A percentile compares a stretch with the other conserved stretches of the same genome.
These are phyloP conservation scores for Bruguiera sexangula DNA, from an alignment of 345 rosid genomes.

Conservation along the genomic window DNA sequence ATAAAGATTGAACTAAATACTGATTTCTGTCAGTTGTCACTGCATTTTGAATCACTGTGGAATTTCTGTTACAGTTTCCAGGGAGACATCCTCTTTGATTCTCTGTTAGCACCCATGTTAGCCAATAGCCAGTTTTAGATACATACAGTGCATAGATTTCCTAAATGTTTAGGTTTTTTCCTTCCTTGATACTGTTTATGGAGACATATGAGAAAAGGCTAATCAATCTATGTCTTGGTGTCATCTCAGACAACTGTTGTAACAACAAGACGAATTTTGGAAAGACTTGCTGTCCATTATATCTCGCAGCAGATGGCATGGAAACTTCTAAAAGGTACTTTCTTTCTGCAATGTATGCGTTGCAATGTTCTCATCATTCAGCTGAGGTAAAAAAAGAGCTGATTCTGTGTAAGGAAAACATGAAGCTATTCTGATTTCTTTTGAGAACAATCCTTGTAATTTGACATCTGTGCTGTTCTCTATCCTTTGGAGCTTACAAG, in stretches of 20 bases:
- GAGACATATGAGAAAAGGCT: background rate
- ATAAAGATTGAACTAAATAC: background rate
- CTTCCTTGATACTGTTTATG: background rate
- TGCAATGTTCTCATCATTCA: background rate
- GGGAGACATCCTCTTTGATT: no score
- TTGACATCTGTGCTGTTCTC: background rate
- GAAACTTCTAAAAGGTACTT: conserved; percentile 93
- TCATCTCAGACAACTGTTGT: conserved; percentile 70
- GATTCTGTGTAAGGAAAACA: background rate
- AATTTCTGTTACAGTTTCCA: no score
- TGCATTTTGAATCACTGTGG: no score
- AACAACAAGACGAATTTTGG: conserved; percentile 80
- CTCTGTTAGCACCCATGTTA: background rate
- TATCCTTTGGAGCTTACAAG: background rate
- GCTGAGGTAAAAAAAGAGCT: background rate
- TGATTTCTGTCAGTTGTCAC: no score
- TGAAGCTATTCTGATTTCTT: background rate
- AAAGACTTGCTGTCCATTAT: conserved; percentile 79
- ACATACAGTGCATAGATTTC: background rate
- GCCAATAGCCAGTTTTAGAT: background rate
- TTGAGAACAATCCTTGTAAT: background rate
- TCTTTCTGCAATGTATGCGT: background rate
- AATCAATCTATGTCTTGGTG: conserved; percentile 14
- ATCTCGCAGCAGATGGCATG: conserved; percentile 89
- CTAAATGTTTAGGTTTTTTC: background rate